A percentile compares a stretch with the other conserved stretches of the same genome.
phyloP scores from a whole-genome alignment of 371 early-diverging fungal species.

The Apophysomyces variabilis region DNA sequence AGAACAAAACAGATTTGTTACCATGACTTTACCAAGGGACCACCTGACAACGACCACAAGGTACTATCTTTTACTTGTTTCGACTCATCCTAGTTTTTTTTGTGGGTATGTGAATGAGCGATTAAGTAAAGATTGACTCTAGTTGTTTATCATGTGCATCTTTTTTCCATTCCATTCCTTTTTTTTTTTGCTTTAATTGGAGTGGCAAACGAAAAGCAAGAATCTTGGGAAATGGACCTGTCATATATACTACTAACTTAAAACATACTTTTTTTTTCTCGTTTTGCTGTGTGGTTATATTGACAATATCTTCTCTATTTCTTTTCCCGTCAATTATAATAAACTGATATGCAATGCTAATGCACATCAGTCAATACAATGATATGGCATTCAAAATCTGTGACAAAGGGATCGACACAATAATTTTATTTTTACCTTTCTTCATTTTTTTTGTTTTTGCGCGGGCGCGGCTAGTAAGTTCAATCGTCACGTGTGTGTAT shows the following conservation, averaged over 20 bases:
- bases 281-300: background rate
- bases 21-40: too few relatives aligned
- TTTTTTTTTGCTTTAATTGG: too few relatives aligned
- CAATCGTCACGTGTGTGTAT: background rate
- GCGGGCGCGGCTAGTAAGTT: slow-evolving; percentile 1
- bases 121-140: background rate
- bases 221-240: background rate
- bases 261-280: background rate
- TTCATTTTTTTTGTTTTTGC: slow-evolving; percentile 1
- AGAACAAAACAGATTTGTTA: too few relatives aligned
- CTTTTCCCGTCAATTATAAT: slow-evolving; percentile 3
- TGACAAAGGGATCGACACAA: too few relatives aligned
- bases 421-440: background rate
- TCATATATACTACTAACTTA: background rate
- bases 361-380: slow-evolving; percentile 4
- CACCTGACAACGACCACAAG: too few relatives aligned
- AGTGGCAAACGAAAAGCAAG: slow-evolving; percentile 6
- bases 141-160: slow-evolving; percentile 5
- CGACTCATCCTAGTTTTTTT: too few relatives aligned
- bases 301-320: slow-evolving; percentile 1
- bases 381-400: background rate
- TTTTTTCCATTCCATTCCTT: background rate
- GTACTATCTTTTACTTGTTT: too few relatives aligned
- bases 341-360: slow-evolving; percentile 2
- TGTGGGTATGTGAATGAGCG: too few relatives aligned